phyloP scores from a whole-genome alignment of 2,329 filamentous ascomycete species.

The Akanthomyces dipterigenus region DNA sequence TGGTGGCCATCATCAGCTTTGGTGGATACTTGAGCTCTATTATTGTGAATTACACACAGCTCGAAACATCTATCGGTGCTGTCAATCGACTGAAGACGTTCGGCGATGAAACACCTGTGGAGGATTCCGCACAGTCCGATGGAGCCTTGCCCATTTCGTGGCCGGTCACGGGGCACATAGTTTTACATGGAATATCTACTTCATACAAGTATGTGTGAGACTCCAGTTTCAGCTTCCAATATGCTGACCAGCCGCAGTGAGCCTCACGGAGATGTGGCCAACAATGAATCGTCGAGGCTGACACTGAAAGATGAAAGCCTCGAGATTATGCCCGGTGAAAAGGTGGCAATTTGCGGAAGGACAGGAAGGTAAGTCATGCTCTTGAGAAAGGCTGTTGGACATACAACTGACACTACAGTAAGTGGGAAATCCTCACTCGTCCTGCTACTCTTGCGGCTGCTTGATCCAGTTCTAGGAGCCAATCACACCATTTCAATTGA shows the following conservation, averaged over 20 bases:
- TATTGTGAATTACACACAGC: too few relatives aligned
- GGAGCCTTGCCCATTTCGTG: neutral
- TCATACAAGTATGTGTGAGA: neutral
- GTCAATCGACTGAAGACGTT: too few relatives aligned
- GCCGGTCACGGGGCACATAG: neutral
- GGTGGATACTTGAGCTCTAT: too few relatives aligned
- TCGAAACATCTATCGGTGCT: too few relatives aligned
- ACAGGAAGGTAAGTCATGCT: neutral
- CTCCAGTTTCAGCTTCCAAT: neutral
- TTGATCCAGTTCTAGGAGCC: neutral
- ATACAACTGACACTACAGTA: neutral
- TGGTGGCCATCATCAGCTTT: too few relatives aligned
- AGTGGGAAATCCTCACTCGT: neutral
- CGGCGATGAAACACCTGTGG: too few relatives aligned
- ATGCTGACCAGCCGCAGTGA: neutral
- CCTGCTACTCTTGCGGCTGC: neutral
- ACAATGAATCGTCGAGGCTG: neutral
- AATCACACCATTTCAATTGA: neutral
- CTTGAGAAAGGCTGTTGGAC: too few relatives aligned
- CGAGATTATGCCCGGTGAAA: neutral
- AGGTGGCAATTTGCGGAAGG: neutral
- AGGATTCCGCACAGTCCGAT: neutral
- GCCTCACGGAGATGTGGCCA: neutral
- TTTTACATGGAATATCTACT: neutral
- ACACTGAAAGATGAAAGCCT: too few relatives aligned